These are phyloP conservation scores for Strobilomyces echinocephalus DNA, from an alignment of 768 basidiomycete genomes.

Conservation along the genomic window DNA sequence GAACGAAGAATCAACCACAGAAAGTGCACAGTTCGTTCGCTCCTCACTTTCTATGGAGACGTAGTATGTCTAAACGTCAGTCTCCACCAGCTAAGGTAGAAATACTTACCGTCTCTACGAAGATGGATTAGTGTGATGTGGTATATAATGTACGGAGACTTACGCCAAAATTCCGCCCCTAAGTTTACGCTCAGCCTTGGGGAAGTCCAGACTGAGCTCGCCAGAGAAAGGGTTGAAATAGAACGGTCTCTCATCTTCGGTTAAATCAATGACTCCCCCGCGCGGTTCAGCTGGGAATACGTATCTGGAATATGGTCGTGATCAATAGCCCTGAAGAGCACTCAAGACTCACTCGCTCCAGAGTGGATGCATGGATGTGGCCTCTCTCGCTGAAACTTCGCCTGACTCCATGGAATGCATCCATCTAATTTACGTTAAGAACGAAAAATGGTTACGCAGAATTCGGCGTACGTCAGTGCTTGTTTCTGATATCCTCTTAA, in stretches of 20 bases:
- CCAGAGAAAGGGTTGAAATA: conserved; percentile 92
- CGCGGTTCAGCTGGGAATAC: conserved; percentile 59
- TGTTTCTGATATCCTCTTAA: conserved; percentile 92
- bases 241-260: conserved; percentile 71
- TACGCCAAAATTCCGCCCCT: conserved; percentile 90
- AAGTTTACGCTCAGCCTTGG: conserved; percentile 70
- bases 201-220: conserved; percentile 82
- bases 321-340: background rate
- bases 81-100: background rate
- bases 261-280: conserved; percentile 67
- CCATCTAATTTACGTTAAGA: conserved; percentile 54
- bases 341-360: conserved; percentile 75
- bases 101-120: conserved; percentile 33
- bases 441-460: background rate
- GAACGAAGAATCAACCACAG: conserved; percentile 4
- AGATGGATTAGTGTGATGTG: conserved; percentile 4
- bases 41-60: conserved; percentile 46
- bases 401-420: conserved; percentile 86
- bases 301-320: conserved; percentile 48
- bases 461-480: conserved; percentile 59
- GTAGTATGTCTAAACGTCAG: conserved; percentile 8
- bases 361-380: conserved; percentile 80
- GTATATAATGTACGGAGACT: conserved; percentile 27
- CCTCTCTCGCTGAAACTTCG: conserved; percentile 61
- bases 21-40: background rate